These are phyloP conservation scores for Komagataella pastoris DNA, from an alignment of 805 yeast species.

Conservation along the genomic window DNA sequence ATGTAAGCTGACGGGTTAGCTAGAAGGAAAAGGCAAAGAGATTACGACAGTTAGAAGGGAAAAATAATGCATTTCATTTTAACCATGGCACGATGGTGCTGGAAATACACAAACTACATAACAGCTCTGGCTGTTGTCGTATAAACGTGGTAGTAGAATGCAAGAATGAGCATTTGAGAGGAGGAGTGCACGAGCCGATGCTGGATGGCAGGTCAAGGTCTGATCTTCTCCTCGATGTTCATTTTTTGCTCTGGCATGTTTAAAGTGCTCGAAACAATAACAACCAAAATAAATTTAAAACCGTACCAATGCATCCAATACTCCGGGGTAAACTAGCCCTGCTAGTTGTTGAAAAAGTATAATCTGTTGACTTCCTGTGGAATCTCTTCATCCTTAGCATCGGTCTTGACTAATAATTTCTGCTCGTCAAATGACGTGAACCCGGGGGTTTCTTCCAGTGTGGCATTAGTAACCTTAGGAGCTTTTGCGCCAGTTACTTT, in stretches of 20 bases:
- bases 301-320: neutral
- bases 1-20: neutral
- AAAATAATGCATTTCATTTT: neutral
- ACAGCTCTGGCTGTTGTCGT: neutral
- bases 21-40: neutral
- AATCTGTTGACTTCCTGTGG: conserved; percentile 26
- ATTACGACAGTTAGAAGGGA: neutral
- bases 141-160: too few species aligned
- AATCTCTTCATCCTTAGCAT: conserved; percentile 17
- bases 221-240: neutral
- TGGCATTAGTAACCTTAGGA: conserved; percentile 25
- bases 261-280: neutral
- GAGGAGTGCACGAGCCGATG: neutral
- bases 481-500: conserved; percentile 11
- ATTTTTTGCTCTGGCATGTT: neutral
- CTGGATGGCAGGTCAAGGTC: neutral
- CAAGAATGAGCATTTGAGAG: neutral
- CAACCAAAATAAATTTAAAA: neutral
- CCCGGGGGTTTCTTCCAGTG: conserved; percentile 19
- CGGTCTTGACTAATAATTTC: conserved; percentile 8
- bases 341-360: conserved; percentile 10
- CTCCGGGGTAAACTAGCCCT: neutral
- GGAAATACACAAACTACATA: neutral
- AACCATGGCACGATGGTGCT: neutral
- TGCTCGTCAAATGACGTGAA: conserved; percentile 10